phyloP scores from a whole-genome alignment of 139 green algal genomes.

The Tetratostichococcus sp. region DNA sequence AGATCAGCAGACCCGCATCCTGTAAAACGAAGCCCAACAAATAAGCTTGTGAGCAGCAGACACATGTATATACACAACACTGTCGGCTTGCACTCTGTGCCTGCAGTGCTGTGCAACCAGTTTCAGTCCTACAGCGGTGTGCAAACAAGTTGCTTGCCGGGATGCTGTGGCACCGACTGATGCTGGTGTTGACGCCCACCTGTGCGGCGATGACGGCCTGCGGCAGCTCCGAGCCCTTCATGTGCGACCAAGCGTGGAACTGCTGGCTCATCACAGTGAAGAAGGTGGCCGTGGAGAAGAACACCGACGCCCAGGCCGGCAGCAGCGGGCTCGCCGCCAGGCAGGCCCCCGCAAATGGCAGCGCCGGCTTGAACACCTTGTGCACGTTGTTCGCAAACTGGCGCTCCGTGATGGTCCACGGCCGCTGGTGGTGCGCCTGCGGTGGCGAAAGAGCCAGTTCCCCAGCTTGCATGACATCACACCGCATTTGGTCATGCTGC shows the following conservation, averaged over 20 bases:
- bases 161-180: too few species aligned
- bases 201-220: constrained; percentile 68
- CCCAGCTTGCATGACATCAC: too few species aligned
- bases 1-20: constrained; percentile 76
- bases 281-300: constrained; percentile 66
- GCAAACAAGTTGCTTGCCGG: too few species aligned
- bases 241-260: constrained; percentile 95
- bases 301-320: constrained; percentile 47
- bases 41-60: too few species aligned
- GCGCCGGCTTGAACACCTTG: constrained; percentile 48
- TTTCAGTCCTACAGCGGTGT: too few species aligned
- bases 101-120: too few species aligned
- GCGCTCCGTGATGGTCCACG: constrained; percentile 97
- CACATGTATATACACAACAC: too few species aligned
- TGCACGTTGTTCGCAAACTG: constrained; percentile 96
- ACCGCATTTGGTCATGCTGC: neutral
- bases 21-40: constrained; percentile 28
- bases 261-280: constrained; percentile 91
- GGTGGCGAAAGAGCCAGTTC: too few species aligned
- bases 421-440: constrained; percentile 82
- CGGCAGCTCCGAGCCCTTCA: constrained; percentile 81
- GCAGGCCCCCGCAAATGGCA: constrained; percentile 26
- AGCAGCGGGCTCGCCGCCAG: constrained; percentile 30
- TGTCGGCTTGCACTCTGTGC: too few species aligned
- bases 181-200: constrained; percentile 30